A percentile compares a stretch with the other conserved stretches of the same genome.
These are phyloP conservation scores for Plasmodium fragile DNA, from an alignment of 169 alveolate species.

Conservation along the genomic window DNA sequence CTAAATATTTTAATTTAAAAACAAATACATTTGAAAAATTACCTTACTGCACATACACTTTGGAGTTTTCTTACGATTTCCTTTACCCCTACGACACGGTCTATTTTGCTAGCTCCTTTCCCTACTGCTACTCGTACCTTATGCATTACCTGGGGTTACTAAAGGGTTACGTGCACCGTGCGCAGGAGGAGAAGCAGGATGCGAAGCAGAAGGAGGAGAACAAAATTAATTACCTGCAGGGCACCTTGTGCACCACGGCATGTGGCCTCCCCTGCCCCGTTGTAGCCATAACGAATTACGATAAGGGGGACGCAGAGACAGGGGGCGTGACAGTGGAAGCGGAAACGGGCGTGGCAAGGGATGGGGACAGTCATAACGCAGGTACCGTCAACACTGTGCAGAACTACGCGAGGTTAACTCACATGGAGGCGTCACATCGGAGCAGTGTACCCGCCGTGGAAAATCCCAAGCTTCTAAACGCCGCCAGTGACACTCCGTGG, in stretches of 20 bases:
- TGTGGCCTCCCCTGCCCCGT: constrained; percentile 53
- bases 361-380: not conserved
- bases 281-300: constrained; percentile 46
- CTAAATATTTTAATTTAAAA: constrained; percentile 34
- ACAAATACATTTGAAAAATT: constrained; percentile 25
- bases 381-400: not conserved
- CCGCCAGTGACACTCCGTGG: not conserved
- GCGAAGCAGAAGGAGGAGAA: not conserved
- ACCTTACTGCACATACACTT: constrained; percentile 12
- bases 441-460: not conserved
- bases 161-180: not conserved
- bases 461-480: not conserved
- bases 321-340: not conserved
- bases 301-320: not conserved
- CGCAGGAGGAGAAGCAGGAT: not conserved
- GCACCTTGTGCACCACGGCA: constrained; percentile 29
- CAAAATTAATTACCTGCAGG: constrained; percentile 28
- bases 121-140: constrained; percentile 46
- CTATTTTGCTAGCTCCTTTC: constrained; percentile 58
- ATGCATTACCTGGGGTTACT: constrained; percentile 13
- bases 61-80: constrained; percentile 62
- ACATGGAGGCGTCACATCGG: not conserved
- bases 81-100: constrained; percentile 48
- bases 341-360: not conserved
- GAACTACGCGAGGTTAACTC: not conserved